Conservation (phyloP, 2,329 filamentous ascomycete genomes). For the Monosporascus cannonballus region DNA sequence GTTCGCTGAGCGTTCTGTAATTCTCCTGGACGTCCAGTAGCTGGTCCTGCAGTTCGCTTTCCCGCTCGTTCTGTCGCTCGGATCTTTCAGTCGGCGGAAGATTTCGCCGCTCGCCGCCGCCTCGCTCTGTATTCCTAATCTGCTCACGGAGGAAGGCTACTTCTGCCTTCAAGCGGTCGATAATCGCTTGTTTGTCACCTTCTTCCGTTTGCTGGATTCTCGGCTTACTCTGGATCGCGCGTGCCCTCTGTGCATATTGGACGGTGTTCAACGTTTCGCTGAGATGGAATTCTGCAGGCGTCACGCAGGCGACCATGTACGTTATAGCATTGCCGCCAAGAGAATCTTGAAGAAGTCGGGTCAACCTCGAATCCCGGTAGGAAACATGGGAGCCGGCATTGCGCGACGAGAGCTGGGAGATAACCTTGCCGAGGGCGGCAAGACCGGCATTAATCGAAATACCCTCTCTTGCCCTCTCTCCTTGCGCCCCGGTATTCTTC, state of each 20-base stretch:
- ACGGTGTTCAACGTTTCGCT: constrained; percentile 98
- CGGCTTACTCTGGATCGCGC: constrained; percentile 95
- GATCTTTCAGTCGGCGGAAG: constrained; percentile 59
- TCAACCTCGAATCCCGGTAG: constrained; percentile 96
- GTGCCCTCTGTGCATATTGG: constrained; percentile 91
- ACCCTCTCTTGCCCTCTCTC: constrained; percentile 88
- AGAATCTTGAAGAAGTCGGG: constrained; percentile 90
- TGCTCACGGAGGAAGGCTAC: constrained; percentile 91
- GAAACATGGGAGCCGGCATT: constrained; percentile 86
- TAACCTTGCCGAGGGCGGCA: constrained; percentile 93
- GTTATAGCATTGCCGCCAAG: constrained; percentile 95
- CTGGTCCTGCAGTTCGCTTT: constrained; percentile 88
- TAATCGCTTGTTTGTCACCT: constrained; percentile 86
- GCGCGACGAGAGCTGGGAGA: constrained; percentile 91
- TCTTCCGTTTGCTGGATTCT: constrained; percentile 93
- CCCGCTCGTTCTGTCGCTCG: constrained; percentile 76
- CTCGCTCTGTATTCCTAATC: constrained; percentile 74
- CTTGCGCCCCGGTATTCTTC: constrained; percentile 95
- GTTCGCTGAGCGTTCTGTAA: constrained; percentile 83
- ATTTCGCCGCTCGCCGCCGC: constrained; percentile 50
- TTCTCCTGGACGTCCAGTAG: constrained; percentile 90
- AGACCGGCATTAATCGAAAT: constrained; percentile 98
- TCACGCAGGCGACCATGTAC: constrained; percentile 99
- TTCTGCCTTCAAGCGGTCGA: constrained; percentile 89
- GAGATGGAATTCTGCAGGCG: constrained; percentile 91